Conservation (phyloP, 345 rosid species). For the Moricandia arvensis region DNA sequence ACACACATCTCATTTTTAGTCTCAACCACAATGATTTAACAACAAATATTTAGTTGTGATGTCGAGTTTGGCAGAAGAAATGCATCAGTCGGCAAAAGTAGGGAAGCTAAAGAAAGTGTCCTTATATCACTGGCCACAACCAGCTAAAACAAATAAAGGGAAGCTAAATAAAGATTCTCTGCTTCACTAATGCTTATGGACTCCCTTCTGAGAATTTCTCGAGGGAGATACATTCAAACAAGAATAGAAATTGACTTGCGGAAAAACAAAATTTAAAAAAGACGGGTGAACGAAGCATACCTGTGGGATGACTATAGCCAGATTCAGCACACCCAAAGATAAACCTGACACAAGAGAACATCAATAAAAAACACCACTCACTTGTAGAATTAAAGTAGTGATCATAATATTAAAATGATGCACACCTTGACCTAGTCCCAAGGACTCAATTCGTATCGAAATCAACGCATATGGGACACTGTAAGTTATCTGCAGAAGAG, state of each 20-base stretch:
- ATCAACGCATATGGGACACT: conserved; percentile 94
- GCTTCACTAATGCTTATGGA: conserved; percentile 9
- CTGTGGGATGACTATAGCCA: conserved; percentile 96
- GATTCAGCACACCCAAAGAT: conserved; percentile 92
- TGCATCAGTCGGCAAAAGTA: neutral
- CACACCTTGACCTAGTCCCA: conserved; percentile 97
- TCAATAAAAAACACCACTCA: conserved; percentile 28
- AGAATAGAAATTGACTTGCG: neutral
- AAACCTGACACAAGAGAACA: conserved; percentile 57
- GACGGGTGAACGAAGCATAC: conserved; percentile 39
- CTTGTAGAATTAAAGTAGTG: conserved; percentile 2
- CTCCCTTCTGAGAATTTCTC: neutral
- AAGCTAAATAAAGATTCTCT: neutral
- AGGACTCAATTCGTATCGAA: conserved; percentile 74
- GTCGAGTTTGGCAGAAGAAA: neutral
- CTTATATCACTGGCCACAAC: neutral
- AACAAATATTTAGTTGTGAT: neutral
- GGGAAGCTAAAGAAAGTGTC: neutral
- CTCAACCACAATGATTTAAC: neutral
- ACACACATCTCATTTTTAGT: neutral
- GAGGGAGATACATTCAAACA: neutral
- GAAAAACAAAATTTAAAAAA: neutral
- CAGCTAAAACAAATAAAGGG: neutral
- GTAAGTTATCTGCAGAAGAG: conserved; percentile 72
- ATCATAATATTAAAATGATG: conserved; percentile 17